Base-by-base conservation (phyloP, 805 yeast genomes). In the Groenewaldozyma tartarivorans region DNA sequence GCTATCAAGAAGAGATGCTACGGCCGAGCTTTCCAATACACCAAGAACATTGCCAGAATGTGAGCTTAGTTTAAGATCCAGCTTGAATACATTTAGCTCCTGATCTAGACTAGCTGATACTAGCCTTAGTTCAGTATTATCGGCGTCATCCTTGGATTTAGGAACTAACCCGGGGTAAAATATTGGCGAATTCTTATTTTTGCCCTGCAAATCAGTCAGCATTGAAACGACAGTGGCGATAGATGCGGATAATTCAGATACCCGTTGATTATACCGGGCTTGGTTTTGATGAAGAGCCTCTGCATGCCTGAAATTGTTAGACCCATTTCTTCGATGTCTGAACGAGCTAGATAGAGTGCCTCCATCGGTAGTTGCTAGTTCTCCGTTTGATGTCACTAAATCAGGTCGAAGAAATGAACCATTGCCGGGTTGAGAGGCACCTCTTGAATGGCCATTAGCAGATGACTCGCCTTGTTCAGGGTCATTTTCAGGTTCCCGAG, bases 261-360 rank as follows among this genome's bases (percentile, higher is more conserved):
- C 72, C 62, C 79, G 79, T 50, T 79, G 78, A 55, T 85, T 85
- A 57, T 82, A 90, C 46, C 75, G 81, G 42, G 81, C 62, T 55
- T 88, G 95, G 44, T 78, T 75, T 24, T 81, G 57, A 39, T 86
- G 80, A 1, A 80, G 66, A 35, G 68, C 64, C 45, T 68, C 52
- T n/a, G 67, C 59, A n/a, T n/a, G n/a, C n/a, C n/a, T n/a, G n/a
- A n/a, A n/a, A n/a, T n/a, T n/a, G n/a, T n/a, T n/a, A n/a, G n/a
- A n/a, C n/a, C n/a, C n/a, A n/a, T n/a, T n/a, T n/a, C n/a, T n/a
- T n/a, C n/a, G n/a, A n/a, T n/a, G n/a, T n/a, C n/a, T n/a, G n/a
- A n/a, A n/a, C n/a, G n/a, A n/a, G n/a, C n/a, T n/a, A n/a, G n/a
- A n/a, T n/a, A n/a, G n/a, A n/a, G n/a, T n/a, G n/a, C n/a, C n/a